phyloP scores from a whole-genome alignment of 2,329 filamentous ascomycete species.

The Uncinocarpus reesii region DNA sequence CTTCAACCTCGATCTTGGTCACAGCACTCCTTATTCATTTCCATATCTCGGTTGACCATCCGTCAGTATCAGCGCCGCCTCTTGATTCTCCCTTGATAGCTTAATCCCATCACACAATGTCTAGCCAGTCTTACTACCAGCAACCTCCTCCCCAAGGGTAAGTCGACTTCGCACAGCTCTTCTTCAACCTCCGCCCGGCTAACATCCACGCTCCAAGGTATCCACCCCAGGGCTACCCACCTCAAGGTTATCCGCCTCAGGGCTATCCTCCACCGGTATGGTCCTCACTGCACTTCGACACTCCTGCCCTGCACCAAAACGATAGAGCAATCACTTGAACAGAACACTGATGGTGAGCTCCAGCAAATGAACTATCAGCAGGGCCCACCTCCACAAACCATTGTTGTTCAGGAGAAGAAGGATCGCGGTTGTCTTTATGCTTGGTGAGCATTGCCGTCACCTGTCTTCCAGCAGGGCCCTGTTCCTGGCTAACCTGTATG shows the following conservation, averaged over 20 bases:
- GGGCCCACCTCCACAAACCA: conserved; percentile 34
- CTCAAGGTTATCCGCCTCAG: conserved; percentile 25
- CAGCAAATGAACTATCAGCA: conserved; percentile 41
- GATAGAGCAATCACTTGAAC: not conserved
- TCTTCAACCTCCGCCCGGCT: not conserved
- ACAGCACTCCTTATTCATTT: not conserved
- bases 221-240: conserved; percentile 25
- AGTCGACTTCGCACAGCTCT: not conserved
- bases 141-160: conserved; percentile 13
- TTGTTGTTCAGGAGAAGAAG: conserved; percentile 32
- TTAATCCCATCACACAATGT: conserved; percentile 27
- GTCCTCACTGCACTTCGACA: not conserved
- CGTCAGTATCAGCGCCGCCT: not conserved
- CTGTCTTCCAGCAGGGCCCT: too few relatives aligned
- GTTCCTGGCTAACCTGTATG: not conserved
- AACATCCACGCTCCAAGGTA: not conserved
- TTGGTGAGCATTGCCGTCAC: conserved; percentile 31
- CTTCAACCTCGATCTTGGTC: not conserved
- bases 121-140: conserved; percentile 34
- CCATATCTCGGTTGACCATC: not conserved
- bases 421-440: conserved; percentile 43
- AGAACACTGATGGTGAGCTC: not conserved
- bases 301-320: not conserved
- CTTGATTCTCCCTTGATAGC: not conserved
- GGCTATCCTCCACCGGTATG: conserved; percentile 23